Evolutionary conservation across 2,329 filamentous ascomycete genomes (phyloP).

Genomic region (Hymenoscyphus fructigenus): DNA sequence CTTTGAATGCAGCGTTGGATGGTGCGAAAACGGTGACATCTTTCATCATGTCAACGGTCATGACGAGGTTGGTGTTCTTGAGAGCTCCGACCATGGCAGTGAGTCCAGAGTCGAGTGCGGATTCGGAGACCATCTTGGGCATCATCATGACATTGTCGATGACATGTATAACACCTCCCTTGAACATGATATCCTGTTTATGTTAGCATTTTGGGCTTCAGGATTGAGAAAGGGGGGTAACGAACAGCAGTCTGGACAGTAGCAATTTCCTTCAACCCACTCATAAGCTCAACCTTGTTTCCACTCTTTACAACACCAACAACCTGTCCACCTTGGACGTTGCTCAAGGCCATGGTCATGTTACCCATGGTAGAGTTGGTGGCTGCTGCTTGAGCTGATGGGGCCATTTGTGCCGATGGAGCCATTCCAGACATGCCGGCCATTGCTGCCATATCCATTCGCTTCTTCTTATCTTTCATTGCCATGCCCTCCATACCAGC

Average conservation of each 20-base stretch:
- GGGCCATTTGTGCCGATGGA: not conserved
- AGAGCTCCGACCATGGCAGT: conserved; percentile 38
- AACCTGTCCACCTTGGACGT: conserved; percentile 49
- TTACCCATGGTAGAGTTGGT: conserved; percentile 25
- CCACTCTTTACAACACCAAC: conserved; percentile 41
- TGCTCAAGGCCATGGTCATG: conserved; percentile 40
- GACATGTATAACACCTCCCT: conserved; percentile 49
- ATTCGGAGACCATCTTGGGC: conserved; percentile 39
- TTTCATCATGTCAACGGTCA: conserved; percentile 38
- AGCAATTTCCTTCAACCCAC: conserved; percentile 40
- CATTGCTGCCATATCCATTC: not conserved
- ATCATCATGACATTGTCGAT: conserved; percentile 51
- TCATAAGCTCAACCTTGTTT: conserved; percentile 40
- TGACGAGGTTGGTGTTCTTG: conserved; percentile 34
- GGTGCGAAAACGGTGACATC: conserved; percentile 51
- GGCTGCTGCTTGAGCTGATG: not conserved
- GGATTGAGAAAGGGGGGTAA: not conserved
- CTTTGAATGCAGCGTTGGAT: conserved; percentile 35
- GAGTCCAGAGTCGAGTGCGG: conserved; percentile 37
- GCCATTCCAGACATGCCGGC: conserved; percentile 4
- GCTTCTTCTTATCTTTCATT: not conserved
- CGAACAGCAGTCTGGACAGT: conserved; percentile 38
- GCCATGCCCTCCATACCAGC: not conserved
- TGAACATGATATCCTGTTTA: conserved; percentile 46
- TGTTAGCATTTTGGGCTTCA: not conserved